Base-by-base conservation (phyloP, 2,329 filamentous ascomycete genomes). In the Fusarium lateritium region DNA sequence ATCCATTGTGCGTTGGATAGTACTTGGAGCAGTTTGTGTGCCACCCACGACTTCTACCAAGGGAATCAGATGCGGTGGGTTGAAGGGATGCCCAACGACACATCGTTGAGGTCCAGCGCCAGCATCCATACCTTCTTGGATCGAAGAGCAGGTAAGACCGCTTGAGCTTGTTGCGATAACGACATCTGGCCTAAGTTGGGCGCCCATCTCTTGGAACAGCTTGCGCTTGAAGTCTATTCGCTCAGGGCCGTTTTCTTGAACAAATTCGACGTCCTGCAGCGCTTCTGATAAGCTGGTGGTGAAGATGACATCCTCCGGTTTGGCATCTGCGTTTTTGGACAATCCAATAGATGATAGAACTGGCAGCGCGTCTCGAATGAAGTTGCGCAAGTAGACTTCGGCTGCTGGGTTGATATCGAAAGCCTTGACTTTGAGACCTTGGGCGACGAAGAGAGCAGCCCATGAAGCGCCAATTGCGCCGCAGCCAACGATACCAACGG, bases 11-110 rank as follows among this genome's bases (percentile, higher is more conserved):
- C 24, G 42, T 14, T 50, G 38, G 6, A 64, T 50, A 5, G 17
- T 21, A 10, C 13, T 34, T 0, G 36, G 11, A 6, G 22, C 22
- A 26, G 62, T 64, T 33, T 64, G 47, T 10, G 13, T 21, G 7
- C 62, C 62, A 8, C 62, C 62, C 13, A 65, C 62, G 0, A 65
- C 60, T 45, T 65, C 62, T 6, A 65, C 62, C 5, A 65, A 26
- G 10, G 62, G 62, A 8, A 65, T 64, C 0, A 65, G 40, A 54
- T 65, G 62, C 0, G 62, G 62, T 1, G 62, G 62, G 2, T 65
- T 65, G 5, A 65, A 65, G 0, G 62, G 62, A 21, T 65, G 62
- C 0, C 62, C 62, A 1, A 65, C 59, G 11, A 65, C 43, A 50
- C 59, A 65, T 6, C 62, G 43, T 14, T 64, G 24, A 2, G 62